Evolutionary conservation across 345 rosid species (phyloP).

Genomic region (Adansonia digitata): DNA sequence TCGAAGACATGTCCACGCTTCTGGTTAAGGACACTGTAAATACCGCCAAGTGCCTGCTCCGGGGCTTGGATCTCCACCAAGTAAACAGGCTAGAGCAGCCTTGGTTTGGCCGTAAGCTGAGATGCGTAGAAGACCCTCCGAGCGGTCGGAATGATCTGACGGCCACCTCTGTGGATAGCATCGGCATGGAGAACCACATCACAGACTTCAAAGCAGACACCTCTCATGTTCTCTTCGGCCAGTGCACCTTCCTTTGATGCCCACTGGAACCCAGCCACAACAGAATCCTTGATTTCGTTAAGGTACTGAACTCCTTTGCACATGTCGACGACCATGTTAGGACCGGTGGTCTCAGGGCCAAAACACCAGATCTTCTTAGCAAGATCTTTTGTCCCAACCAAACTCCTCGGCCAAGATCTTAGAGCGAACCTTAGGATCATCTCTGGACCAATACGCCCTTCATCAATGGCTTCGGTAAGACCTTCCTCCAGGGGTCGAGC

Average conservation of each 20-base stretch:
- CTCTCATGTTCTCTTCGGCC: conserved; percentile 54
- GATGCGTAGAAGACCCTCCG: conserved; percentile 55
- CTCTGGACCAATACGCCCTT: conserved; percentile 48
- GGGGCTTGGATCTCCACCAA: conserved; percentile 57
- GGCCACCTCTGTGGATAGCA: conserved; percentile 57
- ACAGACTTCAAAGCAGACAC: conserved; percentile 48
- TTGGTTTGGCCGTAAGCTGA: conserved; percentile 51
- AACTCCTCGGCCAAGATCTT: conserved; percentile 46
- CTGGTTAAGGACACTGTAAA: conserved; percentile 56
- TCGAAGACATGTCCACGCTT: conserved; percentile 65
- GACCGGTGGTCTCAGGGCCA: conserved; percentile 56
- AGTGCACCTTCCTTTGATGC: conserved; percentile 49
- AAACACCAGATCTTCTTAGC: conserved; percentile 59
- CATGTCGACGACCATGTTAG: conserved; percentile 54
- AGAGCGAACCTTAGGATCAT: conserved; percentile 44
- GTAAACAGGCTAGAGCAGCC: conserved; percentile 48
- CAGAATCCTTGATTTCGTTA: conserved; percentile 56
- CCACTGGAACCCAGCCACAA: conserved; percentile 62
- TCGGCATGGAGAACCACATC: conserved; percentile 54
- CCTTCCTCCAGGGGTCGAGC: conserved; percentile 51
- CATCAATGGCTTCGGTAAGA: conserved; percentile 52
- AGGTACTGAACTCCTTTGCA: conserved; percentile 58
- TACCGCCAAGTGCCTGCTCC: conserved; percentile 51
- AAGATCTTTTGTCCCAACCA: conserved; percentile 57
- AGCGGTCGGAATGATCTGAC: conserved; percentile 52